These are phyloP conservation scores for Poronia punctata DNA, from an alignment of 495 filamentous ascomycete species.

Conservation along the genomic window DNA sequence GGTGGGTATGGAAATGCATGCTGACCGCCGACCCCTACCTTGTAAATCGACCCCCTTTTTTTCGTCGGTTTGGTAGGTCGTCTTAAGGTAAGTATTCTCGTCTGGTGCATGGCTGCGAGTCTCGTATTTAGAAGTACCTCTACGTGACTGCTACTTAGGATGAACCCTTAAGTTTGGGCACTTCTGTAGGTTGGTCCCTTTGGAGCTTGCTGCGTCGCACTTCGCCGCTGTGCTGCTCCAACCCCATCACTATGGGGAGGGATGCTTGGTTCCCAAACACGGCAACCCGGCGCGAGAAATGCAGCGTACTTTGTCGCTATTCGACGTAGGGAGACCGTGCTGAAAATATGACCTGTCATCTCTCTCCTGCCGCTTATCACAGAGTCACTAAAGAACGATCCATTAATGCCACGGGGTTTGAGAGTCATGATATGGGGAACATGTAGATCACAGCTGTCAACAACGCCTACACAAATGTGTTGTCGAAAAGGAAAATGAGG, in stretches of 20 bases:
- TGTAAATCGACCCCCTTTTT: slow-evolving; percentile 1
- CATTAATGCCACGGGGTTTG: background rate
- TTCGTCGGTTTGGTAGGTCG: slow-evolving; percentile 1
- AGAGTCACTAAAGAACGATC: background rate
- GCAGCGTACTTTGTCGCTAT: background rate
- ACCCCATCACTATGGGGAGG: background rate
- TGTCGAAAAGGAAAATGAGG: too few relatives aligned
- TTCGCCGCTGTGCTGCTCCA: background rate
- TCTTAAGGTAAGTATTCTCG: background rate
- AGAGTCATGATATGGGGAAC: too few relatives aligned
- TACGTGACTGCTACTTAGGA: slow-evolving; percentile 5
- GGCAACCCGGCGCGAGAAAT: slow-evolving; percentile 2
- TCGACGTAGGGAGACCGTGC: too few relatives aligned
- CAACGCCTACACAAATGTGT: too few relatives aligned
- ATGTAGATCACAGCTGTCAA: too few relatives aligned
- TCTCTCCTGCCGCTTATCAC: too few relatives aligned
- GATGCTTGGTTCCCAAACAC: background rate
- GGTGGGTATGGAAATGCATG: background rate
- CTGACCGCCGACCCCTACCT: slow-evolving; percentile 4
- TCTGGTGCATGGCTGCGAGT: background rate
- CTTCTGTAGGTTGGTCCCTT: background rate
- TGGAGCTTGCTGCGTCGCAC: background rate
- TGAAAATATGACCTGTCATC: slow-evolving; percentile 11
- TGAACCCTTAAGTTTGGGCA: too few relatives aligned
- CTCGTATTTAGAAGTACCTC: slow-evolving; percentile 1